Conservation (phyloP, 768 basidiomycete genomes). For the Suillus discolor region DNA sequence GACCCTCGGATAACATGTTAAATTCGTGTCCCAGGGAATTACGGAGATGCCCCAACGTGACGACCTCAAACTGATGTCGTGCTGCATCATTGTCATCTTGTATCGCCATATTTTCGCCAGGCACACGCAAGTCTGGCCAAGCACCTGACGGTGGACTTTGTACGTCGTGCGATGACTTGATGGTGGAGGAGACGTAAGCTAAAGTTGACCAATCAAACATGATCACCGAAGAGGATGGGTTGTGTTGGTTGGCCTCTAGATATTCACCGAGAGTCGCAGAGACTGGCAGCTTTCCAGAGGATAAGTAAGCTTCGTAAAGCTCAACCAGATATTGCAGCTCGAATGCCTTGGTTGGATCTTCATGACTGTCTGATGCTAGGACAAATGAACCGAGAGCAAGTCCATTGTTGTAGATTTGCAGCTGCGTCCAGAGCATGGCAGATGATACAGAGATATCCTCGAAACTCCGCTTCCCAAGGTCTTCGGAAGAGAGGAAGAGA, state of each 20-base stretch:
- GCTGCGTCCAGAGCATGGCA: slow-evolving; percentile 64
- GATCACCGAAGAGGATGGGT: slow-evolving; percentile 45
- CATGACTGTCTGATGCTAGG: slow-evolving; percentile 40
- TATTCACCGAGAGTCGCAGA: slow-evolving; percentile 57
- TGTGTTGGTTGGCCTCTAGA: slow-evolving; percentile 48
- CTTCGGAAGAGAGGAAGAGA: slow-evolving; percentile 44
- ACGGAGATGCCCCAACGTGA: slow-evolving; percentile 60
- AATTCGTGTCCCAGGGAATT: slow-evolving; percentile 63
- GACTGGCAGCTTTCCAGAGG: slow-evolving; percentile 40
- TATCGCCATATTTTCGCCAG: slow-evolving; percentile 37
- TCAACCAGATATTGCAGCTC: slow-evolving; percentile 58
- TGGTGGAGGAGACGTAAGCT: slow-evolving; percentile 57
- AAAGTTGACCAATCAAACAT: slow-evolving; percentile 73
- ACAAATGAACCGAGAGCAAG: slow-evolving; percentile 65
- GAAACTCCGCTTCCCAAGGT: slow-evolving; percentile 50
- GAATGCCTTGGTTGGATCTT: slow-evolving; percentile 49
- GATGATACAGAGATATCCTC: slow-evolving; percentile 72
- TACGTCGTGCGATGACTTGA: slow-evolving; percentile 42
- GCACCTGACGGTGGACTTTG: slow-evolving; percentile 15
- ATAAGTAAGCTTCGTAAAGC: slow-evolving; percentile 54
- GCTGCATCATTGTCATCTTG: slow-evolving; percentile 26
- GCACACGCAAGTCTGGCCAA: slow-evolving; percentile 45
- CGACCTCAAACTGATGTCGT: slow-evolving; percentile 56
- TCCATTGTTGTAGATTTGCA: slow-evolving; percentile 69
- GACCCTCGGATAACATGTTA: slow-evolving; percentile 52